phyloP scores from a whole-genome alignment of 1,284 basidiomycete species.

The Marasmius oreades region DNA sequence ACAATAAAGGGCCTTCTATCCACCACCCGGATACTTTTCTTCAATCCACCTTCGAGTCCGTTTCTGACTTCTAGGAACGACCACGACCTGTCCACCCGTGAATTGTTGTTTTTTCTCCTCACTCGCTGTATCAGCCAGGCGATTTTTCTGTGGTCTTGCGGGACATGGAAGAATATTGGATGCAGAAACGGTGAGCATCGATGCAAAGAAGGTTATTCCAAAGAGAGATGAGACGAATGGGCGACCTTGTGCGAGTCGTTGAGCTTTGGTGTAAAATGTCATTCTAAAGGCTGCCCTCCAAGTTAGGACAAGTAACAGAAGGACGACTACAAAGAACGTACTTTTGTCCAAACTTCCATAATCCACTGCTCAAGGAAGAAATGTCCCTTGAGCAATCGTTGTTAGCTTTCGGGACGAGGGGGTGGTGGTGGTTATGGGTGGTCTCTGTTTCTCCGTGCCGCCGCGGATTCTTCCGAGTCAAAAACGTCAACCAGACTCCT shows the following conservation, averaged over 20 bases:
- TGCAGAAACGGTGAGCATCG: slow-evolving; percentile 76
- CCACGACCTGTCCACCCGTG: slow-evolving; percentile 19
- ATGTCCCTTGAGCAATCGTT: background rate
- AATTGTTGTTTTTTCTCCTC: slow-evolving; percentile 15
- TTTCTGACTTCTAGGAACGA: slow-evolving; percentile 16
- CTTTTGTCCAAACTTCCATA: background rate
- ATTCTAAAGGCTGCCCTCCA: slow-evolving; percentile 33
- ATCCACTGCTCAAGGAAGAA: background rate
- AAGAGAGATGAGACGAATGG: slow-evolving; percentile 76
- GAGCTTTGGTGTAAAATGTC: slow-evolving; percentile 46
- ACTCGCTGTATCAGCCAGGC: slow-evolving; percentile 50
- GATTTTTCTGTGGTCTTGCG: slow-evolving; percentile 48
- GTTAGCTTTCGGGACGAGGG: background rate
- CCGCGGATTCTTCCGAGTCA: background rate
- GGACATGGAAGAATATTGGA: slow-evolving; percentile 77
- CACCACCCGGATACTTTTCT: slow-evolving; percentile 48
- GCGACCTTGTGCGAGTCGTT: slow-evolving; percentile 67
- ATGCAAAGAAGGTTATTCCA: slow-evolving; percentile 71
- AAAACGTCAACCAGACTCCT: background rate
- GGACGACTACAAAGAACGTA: slow-evolving; percentile 9
- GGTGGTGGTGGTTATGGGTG: background rate
- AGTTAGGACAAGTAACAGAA: background rate
- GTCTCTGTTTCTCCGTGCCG: background rate
- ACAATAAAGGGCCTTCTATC: too few species aligned
- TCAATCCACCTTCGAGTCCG: slow-evolving; percentile 78